phyloP scores from a whole-genome alignment of 441 rosid genomes.

The California macrophylla region DNA sequence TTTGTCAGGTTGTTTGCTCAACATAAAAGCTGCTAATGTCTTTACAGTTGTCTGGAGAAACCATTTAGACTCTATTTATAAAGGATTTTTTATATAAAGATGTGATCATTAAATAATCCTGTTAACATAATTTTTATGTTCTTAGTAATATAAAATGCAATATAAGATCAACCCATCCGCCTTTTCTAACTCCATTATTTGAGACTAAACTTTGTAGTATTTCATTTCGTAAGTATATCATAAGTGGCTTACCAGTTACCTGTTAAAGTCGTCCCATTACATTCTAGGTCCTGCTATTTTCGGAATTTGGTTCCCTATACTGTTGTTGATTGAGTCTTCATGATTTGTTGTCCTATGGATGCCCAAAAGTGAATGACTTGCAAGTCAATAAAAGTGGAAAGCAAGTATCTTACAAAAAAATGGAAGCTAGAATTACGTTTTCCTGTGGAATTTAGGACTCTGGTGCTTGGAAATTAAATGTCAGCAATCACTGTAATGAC shows the following conservation, averaged over 20 bases:
- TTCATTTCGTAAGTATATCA: neutral
- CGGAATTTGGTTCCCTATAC: neutral
- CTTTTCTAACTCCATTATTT: neutral
- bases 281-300: neutral
- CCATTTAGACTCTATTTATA: neutral
- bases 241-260: neutral
- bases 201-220: neutral
- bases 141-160: neutral
- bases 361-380: neutral
- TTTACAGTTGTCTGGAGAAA: neutral
- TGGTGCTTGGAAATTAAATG: neutral
- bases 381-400: neutral
- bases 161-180: neutral
- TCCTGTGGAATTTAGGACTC: neutral
- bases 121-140: neutral
- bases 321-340: neutral
- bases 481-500: neutral
- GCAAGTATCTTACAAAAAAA: neutral
- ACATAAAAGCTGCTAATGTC: neutral
- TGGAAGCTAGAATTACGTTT: neutral
- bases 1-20: neutral
- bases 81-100: neutral
- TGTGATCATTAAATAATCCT: neutral
- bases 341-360: conserved; percentile 3
- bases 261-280: neutral